Evolutionary conservation across 2,329 filamentous ascomycete genomes (phyloP).

Genomic region (Chalaropsis ovoidea): DNA sequence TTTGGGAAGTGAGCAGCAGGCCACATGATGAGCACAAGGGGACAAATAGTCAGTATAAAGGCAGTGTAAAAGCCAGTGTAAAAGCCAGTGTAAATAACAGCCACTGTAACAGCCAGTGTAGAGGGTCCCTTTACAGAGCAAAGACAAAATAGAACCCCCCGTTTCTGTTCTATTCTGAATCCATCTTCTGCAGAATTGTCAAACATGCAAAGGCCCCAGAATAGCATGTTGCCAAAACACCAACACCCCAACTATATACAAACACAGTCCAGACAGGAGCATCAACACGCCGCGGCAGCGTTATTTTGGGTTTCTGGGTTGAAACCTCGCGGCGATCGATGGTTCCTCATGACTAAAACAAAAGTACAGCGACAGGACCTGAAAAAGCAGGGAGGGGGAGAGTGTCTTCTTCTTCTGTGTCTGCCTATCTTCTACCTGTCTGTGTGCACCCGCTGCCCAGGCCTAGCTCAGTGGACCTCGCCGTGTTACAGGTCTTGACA

Average conservation of each 20-base stretch:
- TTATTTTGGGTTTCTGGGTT: background rate
- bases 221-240: slow-evolving; percentile 9
- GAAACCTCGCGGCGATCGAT: background rate
- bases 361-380: background rate
- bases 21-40: background rate
- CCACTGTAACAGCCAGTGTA: too few species aligned
- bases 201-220: slow-evolving; percentile 7
- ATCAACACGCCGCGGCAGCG: background rate
- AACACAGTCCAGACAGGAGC: background rate
- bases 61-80: too few species aligned
- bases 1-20: too few species aligned
- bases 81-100: too few species aligned
- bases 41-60: too few species aligned
- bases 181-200: background rate
- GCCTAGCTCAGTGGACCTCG: background rate
- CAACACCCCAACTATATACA: background rate
- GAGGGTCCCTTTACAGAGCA: background rate
- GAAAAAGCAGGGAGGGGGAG: background rate
- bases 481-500: slow-evolving; percentile 16
- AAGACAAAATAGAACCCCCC: background rate
- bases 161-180: slow-evolving; percentile 2
- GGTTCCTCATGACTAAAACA: background rate
- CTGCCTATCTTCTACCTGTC: background rate
- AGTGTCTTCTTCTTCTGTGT: background rate
- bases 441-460: slow-evolving; percentile 8